Evolutionary conservation across 331 rosid genomes (phyloP), one percentile per base, ranked within the genome.

Genomic region (Arachis monticola): DNA sequence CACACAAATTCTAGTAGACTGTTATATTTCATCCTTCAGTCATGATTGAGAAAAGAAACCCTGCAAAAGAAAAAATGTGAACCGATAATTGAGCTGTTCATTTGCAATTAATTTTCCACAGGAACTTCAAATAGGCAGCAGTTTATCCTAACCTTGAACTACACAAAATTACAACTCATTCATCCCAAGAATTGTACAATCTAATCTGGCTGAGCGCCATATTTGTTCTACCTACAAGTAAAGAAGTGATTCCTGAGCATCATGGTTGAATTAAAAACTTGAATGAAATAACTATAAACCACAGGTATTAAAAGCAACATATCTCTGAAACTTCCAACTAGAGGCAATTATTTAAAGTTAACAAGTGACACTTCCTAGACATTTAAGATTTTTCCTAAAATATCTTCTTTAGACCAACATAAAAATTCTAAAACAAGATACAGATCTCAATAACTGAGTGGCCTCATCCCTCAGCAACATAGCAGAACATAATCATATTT

Each of bases 61-160:
- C 89, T 89, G 88, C 87, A 89, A 77, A 83, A 77, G 69, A 74
- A 69, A 75, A 80, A 65, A 53, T 73, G 60, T 42, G 70, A 84
- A 76, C 60, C 40, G 72, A 82, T 64, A 82, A 82, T 35, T 61
- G 73, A 77, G 48, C 61, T 73, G 73, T 58, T 38, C 55, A 74
- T 64, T 57, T 64, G 42, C 72, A 82, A 73, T 64, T 62, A 73
- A 55, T 64, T 62, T 65, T 65, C 52, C 62, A 70, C 5, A 65
- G 13, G 12, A 76, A 73, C 69, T 60, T 69, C 32, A 64, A 51
- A 72, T 70, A n/a, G 4, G 64, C 55, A 68, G 65, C 46, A 76
- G 65, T 63, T 47, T 50, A 52, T 59, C 68, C 80, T 22, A 64
- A 79, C 86, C 78, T 76, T 85, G 69, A 74, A 76, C 64, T 50